Evolutionary conservation across 805 yeast species (phyloP).

Genomic region (Metschnikowia peoriensis): DNA sequence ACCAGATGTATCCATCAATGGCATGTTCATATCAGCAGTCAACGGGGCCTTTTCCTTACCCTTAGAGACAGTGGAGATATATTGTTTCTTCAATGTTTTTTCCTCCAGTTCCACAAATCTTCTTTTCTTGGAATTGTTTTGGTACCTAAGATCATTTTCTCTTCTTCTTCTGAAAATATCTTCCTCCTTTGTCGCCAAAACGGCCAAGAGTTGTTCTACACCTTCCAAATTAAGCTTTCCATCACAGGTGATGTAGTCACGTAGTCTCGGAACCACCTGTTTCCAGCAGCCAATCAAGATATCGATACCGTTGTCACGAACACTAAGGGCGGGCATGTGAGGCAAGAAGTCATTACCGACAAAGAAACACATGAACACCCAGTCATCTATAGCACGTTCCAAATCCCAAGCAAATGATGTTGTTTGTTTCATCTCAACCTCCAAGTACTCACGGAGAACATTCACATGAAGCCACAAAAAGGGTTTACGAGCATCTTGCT

Average conservation of each 20-base stretch:
- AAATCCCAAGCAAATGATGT: constrained; percentile 75
- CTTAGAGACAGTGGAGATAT: constrained; percentile 55
- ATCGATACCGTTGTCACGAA: constrained; percentile 92
- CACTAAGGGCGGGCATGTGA: constrained; percentile 90
- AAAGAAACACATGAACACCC: constrained; percentile 98
- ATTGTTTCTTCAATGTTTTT: constrained; percentile 41
- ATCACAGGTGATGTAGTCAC: constrained; percentile 84
- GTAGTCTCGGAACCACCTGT: constrained; percentile 58
- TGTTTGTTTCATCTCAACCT: constrained; percentile 75
- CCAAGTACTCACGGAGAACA: constrained; percentile 83
- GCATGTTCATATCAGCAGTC: constrained; percentile 66
- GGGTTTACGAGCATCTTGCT: constrained; percentile 63
- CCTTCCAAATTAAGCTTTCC: constrained; percentile 75
- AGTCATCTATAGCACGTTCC: constrained; percentile 96
- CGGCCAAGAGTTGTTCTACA: constrained; percentile 67
- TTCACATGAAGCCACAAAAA: constrained; percentile 92
- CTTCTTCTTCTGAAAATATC: constrained; percentile 70
- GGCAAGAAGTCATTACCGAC: constrained; percentile 99
- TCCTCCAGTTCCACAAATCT: constrained; percentile 48
- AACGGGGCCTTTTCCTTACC: constrained; percentile 78
- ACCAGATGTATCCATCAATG: constrained; percentile 74
- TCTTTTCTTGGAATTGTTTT: constrained; percentile 62
- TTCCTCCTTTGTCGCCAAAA: constrained; percentile 71
- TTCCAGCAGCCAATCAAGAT: constrained; percentile 82
- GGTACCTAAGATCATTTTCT: constrained; percentile 66